phyloP scores from a whole-genome alignment of 805 yeast species.

The Kurtzmaniella cleridarum region DNA sequence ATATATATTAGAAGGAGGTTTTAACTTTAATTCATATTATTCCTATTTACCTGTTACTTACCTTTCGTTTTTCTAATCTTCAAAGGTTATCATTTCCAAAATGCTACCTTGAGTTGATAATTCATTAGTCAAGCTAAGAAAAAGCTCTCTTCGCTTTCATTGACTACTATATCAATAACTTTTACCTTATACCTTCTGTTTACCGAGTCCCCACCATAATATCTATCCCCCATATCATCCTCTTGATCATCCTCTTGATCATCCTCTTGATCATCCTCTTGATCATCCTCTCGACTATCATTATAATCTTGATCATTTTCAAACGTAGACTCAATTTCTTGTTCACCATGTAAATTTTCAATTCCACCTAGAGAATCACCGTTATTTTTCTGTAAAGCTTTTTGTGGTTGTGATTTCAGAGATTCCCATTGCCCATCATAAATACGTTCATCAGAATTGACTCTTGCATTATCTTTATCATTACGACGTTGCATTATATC shows the following conservation, averaged over 20 bases:
- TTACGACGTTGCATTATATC: constrained; percentile 3
- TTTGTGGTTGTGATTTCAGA: too few species aligned
- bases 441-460: neutral
- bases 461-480: constrained; percentile 4
- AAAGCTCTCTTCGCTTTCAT: constrained; percentile 27
- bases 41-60: too few species aligned
- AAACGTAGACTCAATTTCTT: constrained; percentile 3
- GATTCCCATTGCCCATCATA: too few species aligned
- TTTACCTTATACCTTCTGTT: constrained; percentile 29
- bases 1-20: too few species aligned
- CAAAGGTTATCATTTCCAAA: too few species aligned
- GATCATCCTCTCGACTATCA: too few species aligned
- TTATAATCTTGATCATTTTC: too few species aligned
- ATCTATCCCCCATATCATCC: constrained; percentile 11
- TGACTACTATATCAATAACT: constrained; percentile 36
- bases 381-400: too few species aligned
- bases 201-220: constrained; percentile 18
- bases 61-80: too few species aligned
- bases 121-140: constrained; percentile 12
- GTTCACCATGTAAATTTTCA: constrained; percentile 8
- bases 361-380: constrained; percentile 1
- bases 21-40: too few species aligned
- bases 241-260: constrained; percentile 16
- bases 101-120: neutral
- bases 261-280: constrained; percentile 9